These are phyloP conservation scores for Aspergillus nanangensis DNA, from an alignment of 495 filamentous ascomycete genomes.

Conservation along the genomic window DNA sequence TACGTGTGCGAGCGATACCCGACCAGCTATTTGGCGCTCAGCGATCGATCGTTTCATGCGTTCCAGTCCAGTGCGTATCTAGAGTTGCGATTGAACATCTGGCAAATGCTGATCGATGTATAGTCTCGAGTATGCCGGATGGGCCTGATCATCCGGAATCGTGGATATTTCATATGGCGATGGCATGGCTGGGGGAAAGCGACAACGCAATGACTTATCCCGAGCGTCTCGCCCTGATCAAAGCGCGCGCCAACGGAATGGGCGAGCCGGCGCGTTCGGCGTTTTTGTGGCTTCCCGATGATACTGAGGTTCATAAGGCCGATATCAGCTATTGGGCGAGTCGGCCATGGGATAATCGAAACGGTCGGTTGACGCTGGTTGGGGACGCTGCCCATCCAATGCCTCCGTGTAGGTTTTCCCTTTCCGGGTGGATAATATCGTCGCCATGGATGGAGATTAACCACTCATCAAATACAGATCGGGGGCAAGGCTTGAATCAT, in stretches of 20 bases:
- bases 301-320: constrained; percentile 3
- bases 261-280: constrained; percentile 6
- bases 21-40: constrained; percentile 5
- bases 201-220: not conserved
- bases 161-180: constrained; percentile 6
- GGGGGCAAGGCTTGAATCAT: constrained; percentile 5
- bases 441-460: too few species aligned
- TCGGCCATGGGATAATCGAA: constrained; percentile 5
- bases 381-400: constrained; percentile 7
- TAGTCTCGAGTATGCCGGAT: constrained; percentile 4
- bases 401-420: constrained; percentile 3
- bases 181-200: constrained; percentile 3
- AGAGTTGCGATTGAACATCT: too few species aligned
- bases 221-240: constrained; percentile 2
- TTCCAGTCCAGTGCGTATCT: constrained; percentile 6
- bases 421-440: not conserved
- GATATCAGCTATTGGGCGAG: constrained; percentile 5
- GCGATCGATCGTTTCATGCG: constrained; percentile 6
- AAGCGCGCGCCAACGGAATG: not conserved
- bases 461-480: not conserved
- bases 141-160: constrained; percentile 4
- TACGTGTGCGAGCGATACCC: constrained; percentile 2
- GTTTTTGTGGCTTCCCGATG: constrained; percentile 3
- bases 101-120: not conserved
- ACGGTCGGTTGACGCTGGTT: constrained; percentile 3